Evolutionary conservation across 2,329 filamentous ascomycete species (phyloP).

Genomic region (Pseudogymnoascus sp.): DNA sequence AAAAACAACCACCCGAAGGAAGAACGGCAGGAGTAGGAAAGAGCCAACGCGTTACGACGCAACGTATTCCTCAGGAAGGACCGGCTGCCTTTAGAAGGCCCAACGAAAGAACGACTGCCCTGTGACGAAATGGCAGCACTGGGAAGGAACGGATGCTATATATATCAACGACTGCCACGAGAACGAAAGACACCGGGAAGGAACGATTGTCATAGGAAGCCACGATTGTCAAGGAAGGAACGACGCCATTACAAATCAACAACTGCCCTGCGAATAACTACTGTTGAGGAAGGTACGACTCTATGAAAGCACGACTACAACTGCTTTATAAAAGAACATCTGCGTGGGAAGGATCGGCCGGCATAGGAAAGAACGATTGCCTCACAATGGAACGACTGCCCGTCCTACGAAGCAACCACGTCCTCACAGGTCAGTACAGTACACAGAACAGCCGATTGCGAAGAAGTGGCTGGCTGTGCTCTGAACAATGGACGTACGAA

Average conservation of each 20-base stretch:
- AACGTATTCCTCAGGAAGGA: background rate
- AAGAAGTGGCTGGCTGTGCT: background rate
- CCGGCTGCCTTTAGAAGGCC: background rate
- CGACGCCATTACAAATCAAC: background rate
- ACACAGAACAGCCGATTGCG: background rate
- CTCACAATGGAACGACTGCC: background rate
- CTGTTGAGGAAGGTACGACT: background rate
- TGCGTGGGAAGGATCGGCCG: background rate
- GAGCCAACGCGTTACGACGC: background rate
- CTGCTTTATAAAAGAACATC: background rate
- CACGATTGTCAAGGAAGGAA: background rate
- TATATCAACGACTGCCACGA: background rate
- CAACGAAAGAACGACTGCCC: background rate
- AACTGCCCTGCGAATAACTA: background rate
- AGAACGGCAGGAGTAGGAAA: background rate
- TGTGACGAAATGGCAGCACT: background rate
- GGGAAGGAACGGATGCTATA: background rate
- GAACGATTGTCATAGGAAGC: background rate
- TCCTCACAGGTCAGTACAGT: background rate
- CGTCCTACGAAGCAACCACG: background rate
- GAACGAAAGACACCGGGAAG: background rate
- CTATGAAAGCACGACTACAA: background rate
- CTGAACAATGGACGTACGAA: too few relatives aligned
- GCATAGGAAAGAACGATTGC: background rate
- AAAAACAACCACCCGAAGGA: too few relatives aligned